Base-by-base conservation (phyloP, 1,284 basidiomycete genomes). In the Puccinia brachypodii region DNA sequence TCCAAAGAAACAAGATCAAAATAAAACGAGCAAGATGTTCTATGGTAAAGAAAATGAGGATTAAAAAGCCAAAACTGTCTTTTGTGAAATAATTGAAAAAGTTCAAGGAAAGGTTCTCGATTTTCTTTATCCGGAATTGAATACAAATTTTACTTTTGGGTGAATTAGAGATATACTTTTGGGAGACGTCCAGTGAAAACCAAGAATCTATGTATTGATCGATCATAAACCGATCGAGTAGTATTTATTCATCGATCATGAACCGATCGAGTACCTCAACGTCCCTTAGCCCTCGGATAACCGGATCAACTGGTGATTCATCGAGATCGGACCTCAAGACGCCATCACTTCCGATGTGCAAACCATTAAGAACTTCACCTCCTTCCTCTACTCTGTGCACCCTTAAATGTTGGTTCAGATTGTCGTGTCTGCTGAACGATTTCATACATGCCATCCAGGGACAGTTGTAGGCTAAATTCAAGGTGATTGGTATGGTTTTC, bases 371-470 rank as follows among this genome's bases (percentile, higher is more conserved):
- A 31, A 62, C 69, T 62, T 72, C 78, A 0, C 78, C 78, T 42
- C 69, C 69, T 22, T 72, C 68, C 42, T 80, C 78, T 33, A 80
- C 50, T 53, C 78, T 9, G 44, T 80, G 78, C 47, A 80, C 78
- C 44, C 78, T 58, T 64, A 80, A 73, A 75, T 85, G 85, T 83
- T 85, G 85, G 56, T 83, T 83, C 19, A 80, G 33, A 53, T 80
- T 80, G 71, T 80, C 78, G 50, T 80, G 78, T 31, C 83, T 31
- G 13, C 68, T 72, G 58, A 80, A 80, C 14, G 78, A 80, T 73
- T 73, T 80, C 36, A 69, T 58, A 40, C 78, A 80, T 42, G 78
- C 60, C 44, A 73, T 58, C 78, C 78, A 80, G 53, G 78, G 78
- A 66, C 78, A 80, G 31, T 80, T 73, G 53, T 80, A 80, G 25